Conservation (phyloP, 352 stramenopile species). For the Saprolegnia parasitica region DNA sequence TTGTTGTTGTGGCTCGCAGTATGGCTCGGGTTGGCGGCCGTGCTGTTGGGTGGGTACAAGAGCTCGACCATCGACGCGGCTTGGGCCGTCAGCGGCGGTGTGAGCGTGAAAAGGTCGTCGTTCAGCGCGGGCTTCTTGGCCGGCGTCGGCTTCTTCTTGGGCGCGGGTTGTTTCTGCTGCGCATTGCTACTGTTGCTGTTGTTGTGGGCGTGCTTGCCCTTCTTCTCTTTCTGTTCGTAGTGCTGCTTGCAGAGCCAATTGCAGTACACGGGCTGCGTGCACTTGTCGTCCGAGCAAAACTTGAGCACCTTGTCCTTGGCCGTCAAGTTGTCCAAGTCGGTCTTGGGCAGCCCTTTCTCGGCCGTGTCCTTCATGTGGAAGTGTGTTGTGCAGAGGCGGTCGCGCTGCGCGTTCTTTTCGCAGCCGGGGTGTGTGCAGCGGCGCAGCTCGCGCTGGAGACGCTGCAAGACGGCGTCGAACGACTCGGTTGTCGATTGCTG, state of each 20-base stretch:
- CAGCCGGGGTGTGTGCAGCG: constrained; percentile 71
- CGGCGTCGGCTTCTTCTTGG: constrained; percentile 6
- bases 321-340: neutral
- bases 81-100: constrained; percentile 7
- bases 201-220: constrained; percentile 4
- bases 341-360: constrained; percentile 21
- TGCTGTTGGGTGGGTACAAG: neutral
- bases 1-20: neutral
- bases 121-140: neutral
- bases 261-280: constrained; percentile 28
- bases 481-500: constrained; percentile 42
- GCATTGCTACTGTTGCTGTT: neutral
- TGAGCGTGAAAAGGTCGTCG: neutral
- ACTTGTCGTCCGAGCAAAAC: constrained; percentile 29
- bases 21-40: neutral
- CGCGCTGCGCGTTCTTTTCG: constrained; percentile 82
- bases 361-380: constrained; percentile 39
- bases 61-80: constrained; percentile 21
- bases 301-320: constrained; percentile 29
- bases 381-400: constrained; percentile 78
- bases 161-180: neutral
- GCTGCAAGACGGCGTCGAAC: constrained; percentile 63
- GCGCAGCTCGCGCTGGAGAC: constrained; percentile 72
- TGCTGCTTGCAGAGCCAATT: constrained; percentile 28
- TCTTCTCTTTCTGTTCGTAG: constrained; percentile 28